A percentile compares a stretch with the other conserved stretches of the same genome.
These are phyloP conservation scores for Elsinoe necatrix DNA, from an alignment of 2,329 filamentous ascomycete genomes.

Conservation along the genomic window DNA sequence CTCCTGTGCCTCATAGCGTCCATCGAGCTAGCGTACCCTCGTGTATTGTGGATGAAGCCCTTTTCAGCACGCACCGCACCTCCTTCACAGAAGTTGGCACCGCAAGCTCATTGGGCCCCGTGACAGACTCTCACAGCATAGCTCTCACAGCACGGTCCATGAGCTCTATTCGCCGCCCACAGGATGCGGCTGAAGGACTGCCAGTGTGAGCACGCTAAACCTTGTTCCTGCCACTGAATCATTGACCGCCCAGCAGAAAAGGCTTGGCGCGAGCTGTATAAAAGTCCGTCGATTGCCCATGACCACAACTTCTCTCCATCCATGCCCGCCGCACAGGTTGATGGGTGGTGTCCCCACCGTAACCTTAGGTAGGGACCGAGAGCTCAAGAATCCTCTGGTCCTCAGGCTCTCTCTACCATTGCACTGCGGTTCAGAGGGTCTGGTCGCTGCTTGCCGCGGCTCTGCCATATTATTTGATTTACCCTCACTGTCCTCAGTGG, in stretches of 20 bases:
- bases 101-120: too few relatives aligned
- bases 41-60: too few relatives aligned
- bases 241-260: not conserved
- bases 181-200: too few relatives aligned
- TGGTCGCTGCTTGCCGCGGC: not conserved
- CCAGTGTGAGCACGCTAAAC: not conserved
- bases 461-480: not conserved
- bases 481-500: not conserved
- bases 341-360: too few relatives aligned
- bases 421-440: not conserved
- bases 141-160: not conserved
- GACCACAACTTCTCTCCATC: not conserved
- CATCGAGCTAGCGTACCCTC: too few relatives aligned
- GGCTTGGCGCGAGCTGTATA: not conserved
- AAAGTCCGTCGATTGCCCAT: not conserved
- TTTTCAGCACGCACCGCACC: too few relatives aligned
- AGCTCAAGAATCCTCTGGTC: not conserved
- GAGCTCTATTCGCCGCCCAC: too few relatives aligned
- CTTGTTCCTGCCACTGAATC: not conserved
- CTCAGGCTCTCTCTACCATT: not conserved
- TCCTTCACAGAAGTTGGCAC: too few relatives aligned
- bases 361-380: too few relatives aligned
- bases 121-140: too few relatives aligned
- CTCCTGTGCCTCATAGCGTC: too few relatives aligned
- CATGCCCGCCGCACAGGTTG: too few relatives aligned